Base-by-base conservation (phyloP, 208 protist species). In the Acanthamoeba culbertsoni region DNA sequence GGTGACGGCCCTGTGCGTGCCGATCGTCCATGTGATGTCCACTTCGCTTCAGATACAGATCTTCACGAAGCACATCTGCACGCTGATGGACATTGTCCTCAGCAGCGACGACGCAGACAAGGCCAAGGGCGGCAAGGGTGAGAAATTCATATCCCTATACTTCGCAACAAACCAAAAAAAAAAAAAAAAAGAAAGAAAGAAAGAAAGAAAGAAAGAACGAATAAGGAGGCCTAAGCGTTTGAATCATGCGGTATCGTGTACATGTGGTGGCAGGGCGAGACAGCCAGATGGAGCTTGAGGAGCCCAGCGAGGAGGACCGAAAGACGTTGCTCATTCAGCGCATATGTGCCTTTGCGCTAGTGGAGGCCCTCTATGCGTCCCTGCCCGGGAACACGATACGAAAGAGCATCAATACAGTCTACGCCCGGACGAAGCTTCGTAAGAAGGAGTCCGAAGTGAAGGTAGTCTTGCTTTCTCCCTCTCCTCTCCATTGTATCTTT, bases 311-410 rank as follows among this genome's bases (percentile, higher is more conserved):
- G 14, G 95, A 95, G 18, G 63, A 91, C 3, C 91, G 95, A 53
- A 91, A 18, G 59, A 88, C 89, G 55, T 53, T 35, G 4, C 68
- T 96, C 0, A 71, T 95, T n/a, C 88, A 96, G 57, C 93, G 95
- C 59, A 97, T 95, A 6, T 96, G 97, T 51, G 96, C 96, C 37
- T 97, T 98, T 42, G 55, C 95, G 46, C 92, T 98, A 57, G 94
- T 98, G 23, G 97, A 98, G 89, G 55, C 91, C 45, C 96, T 98
- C 89, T 98, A 97, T 90, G 35, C 91, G 18, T 59, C 97, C 1
- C 92, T 94, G 35, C 82, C 94, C 42, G 82, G 77, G 3, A 45
- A 57, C 1, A 91, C 79, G 4, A 95, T 98, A 12, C 95, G 95
- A 23, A 96, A 95, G 26, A 59, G 86, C 12, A 95, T 98, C 59